These are phyloP conservation scores for Russula earlei DNA, from an alignment of 768 basidiomycete species.

Conservation along the genomic window DNA sequence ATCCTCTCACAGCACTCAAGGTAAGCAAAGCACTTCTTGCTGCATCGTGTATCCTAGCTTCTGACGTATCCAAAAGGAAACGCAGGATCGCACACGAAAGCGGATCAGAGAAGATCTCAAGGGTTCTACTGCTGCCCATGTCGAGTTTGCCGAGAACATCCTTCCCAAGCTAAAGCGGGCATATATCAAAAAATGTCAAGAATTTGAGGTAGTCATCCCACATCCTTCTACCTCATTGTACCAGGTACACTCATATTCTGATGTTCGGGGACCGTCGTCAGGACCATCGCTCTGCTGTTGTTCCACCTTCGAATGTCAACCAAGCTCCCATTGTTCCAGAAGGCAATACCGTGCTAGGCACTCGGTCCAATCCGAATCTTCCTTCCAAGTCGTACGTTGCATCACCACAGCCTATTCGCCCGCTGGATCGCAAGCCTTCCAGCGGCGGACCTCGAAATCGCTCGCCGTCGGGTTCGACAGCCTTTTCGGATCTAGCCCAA, in stretches of 20 bases:
- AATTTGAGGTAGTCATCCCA: slow-evolving; percentile 56
- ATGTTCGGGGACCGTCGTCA: slow-evolving; percentile 23
- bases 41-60: neutral
- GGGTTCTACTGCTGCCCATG: slow-evolving; percentile 63
- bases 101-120: slow-evolving; percentile 88
- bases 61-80: slow-evolving; percentile 44
- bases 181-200: slow-evolving; percentile 79
- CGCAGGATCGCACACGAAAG: slow-evolving; percentile 85
- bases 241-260: neutral
- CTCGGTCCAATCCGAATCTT: slow-evolving; percentile 38
- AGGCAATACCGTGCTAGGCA: slow-evolving; percentile 27
- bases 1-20: slow-evolving; percentile 56
- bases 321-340: slow-evolving; percentile 27
- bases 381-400: slow-evolving; percentile 48
- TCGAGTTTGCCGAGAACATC: slow-evolving; percentile 70
- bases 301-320: slow-evolving; percentile 28
- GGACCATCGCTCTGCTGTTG: slow-evolving; percentile 57
- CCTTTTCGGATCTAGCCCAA: slow-evolving; percentile 81
- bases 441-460: slow-evolving; percentile 55
- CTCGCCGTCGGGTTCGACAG: slow-evolving; percentile 72
- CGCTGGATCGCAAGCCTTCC: slow-evolving; percentile 67
- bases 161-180: slow-evolving; percentile 71
- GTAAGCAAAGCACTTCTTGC: slow-evolving; percentile 28
- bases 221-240: neutral
- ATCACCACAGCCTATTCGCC: slow-evolving; percentile 64